Conservation (phyloP, 805 yeast genomes). For the Cyberlindnera japonica region DNA sequence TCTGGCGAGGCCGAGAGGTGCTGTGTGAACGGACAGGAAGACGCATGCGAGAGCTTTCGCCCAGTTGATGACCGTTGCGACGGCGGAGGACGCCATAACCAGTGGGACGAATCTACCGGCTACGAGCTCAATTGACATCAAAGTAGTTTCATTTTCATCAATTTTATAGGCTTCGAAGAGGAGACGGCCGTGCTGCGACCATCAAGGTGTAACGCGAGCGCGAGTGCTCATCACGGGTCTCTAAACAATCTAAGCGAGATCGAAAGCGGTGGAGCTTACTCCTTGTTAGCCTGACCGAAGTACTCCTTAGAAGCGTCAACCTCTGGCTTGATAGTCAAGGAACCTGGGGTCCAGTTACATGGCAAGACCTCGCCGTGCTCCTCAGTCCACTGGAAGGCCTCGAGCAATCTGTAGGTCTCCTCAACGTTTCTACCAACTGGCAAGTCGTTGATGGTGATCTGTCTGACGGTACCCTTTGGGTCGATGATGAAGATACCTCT, state of each 20-base stretch:
- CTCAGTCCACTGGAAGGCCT: conserved; percentile 99
- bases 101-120: no score
- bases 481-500: conserved; percentile 98
- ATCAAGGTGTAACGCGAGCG: no score
- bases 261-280: background rate
- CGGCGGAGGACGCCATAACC: no score
- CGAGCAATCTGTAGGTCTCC: conserved; percentile 94
- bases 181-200: no score
- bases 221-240: no score
- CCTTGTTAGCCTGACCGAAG: conserved; percentile 57
- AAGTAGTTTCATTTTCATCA: background rate
- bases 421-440: conserved; percentile 99
- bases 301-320: conserved; percentile 75
- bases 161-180: background rate
- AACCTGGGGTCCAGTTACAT: conserved; percentile 98
- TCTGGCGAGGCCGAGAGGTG: no score
- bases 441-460: conserved; percentile 95
- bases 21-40: no score
- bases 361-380: conserved; percentile 99
- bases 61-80: no score
- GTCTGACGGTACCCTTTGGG: conserved; percentile 93
- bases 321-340: conserved; percentile 86
- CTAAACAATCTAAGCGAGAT: no score
- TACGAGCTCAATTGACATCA: background rate
- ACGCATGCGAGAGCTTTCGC: no score